Base-by-base conservation (phyloP, 192 early-diverging fungal genomes). In the Gonapodya sp. region DNA sequence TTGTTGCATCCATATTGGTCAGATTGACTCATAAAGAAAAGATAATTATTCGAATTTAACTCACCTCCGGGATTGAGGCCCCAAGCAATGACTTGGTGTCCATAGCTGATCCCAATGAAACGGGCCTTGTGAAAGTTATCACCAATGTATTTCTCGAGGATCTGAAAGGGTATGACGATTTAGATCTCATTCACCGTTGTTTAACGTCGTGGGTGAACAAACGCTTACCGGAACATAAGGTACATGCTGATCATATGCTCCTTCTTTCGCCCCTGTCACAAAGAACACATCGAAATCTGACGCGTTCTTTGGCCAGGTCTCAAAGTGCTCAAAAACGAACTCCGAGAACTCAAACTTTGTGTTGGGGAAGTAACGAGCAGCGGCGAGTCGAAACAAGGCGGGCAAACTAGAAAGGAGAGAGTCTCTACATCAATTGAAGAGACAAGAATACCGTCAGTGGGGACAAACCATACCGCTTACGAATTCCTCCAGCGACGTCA, bases 31-130 rank as follows among this genome's bases (percentile, higher is more conserved):
- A 16, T 16, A 30, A 72, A 72, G 64, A 18, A 30, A 77, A 16
- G 18, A 8, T 8, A 16, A 31, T 8, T 64, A 64, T 64, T 24
- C 8, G 8, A 77, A 77, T 18, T 14, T 8, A 2, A 77, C 75
- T 33, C 14, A 77, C 75, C 75, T 2, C 75, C 75, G 34, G 75
- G 75, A 33, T 77, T 32, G 75, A 77, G 75, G 75, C 75, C 75
- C 75, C 75, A 77, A 33, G 75, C 75, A 33, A 77, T 77, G 75
- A 34, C 34, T 34, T 77, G 75, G 75, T 77, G 75, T 16, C 75
- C 75, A 34, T 77, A 77, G 8, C 30, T 32, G 30, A 77, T 18
- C 8, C 75, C 75, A 34, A 77, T 77, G 30, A 18, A 77, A 2
- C 75, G 75, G 18, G 75, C 2, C 31, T 32, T 34, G 75, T 77